Conservation (phyloP, 768 basidiomycete species). For the Exidia glandulosa region DNA sequence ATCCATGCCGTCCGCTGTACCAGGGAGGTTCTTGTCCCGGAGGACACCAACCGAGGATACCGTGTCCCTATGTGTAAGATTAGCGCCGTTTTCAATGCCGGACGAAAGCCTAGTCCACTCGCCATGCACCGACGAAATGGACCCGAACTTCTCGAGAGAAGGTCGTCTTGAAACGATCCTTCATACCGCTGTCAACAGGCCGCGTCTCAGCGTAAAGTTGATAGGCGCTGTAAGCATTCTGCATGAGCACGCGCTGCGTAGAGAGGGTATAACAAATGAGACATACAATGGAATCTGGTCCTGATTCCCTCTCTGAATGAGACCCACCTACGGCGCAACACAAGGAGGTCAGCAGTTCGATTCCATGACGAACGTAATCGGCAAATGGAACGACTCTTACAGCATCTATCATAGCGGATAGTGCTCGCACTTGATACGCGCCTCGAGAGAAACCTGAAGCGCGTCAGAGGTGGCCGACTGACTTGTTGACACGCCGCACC, state of each 20-base stretch:
- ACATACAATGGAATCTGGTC: conserved; percentile 30
- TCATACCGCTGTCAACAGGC: conserved; percentile 14
- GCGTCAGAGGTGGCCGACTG: neutral
- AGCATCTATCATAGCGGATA: conserved; percentile 35
- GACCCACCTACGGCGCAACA: conserved; percentile 23
- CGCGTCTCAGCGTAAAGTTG: conserved; percentile 25
- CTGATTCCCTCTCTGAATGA: conserved; percentile 28
- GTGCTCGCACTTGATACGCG: conserved; percentile 32
- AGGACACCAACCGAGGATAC: neutral
- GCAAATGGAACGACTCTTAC: conserved; percentile 9
- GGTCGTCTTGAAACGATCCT: conserved; percentile 21
- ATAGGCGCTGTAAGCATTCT: conserved; percentile 24
- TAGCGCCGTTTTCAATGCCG: neutral
- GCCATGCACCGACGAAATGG: conserved; percentile 38
- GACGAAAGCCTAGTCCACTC: neutral
- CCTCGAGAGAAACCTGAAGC: conserved; percentile 34
- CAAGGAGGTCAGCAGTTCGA: neutral
- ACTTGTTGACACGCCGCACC: conserved; percentile 14
- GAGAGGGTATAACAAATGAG: neutral
- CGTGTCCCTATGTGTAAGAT: neutral
- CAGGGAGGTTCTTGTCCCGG: neutral
- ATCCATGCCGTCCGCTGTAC: neutral
- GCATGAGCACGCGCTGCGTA: no score
- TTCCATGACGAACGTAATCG: no score
- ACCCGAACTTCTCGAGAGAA: conserved; percentile 27